Conservation (phyloP, 331 rosid species). For the Pyrus hybrid region DNA sequence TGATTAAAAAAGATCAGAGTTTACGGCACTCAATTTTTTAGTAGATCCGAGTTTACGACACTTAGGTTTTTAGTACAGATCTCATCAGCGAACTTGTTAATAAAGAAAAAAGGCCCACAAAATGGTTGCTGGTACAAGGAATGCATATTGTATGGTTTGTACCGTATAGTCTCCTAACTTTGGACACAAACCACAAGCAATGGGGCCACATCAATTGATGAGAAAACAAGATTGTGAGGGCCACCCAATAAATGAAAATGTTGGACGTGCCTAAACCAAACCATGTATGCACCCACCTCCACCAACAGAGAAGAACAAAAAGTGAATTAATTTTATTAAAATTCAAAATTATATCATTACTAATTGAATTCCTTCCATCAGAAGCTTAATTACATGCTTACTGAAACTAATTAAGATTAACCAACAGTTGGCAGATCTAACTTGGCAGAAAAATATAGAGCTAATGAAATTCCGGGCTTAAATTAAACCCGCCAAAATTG, state of each 20-base stretch:
- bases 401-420: conserved; percentile 9
- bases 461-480: background rate
- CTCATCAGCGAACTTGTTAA: background rate
- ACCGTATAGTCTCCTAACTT: background rate
- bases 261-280: background rate
- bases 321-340: background rate
- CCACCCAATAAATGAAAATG: background rate
- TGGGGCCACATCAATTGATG: background rate
- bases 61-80: background rate
- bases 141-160: background rate
- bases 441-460: background rate
- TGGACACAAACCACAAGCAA: background rate
- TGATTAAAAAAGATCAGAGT: too few species aligned
- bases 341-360: background rate
- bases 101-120: background rate
- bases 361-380: background rate
- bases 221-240: background rate
- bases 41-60: too few species aligned
- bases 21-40: too few species aligned
- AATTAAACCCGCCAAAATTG: conserved; percentile 8
- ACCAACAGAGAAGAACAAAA: background rate
- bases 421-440: conserved; percentile 22
- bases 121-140: background rate
- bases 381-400: conserved; percentile 21
- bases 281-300: background rate